Evolutionary conservation across 1,284 basidiomycete genomes (phyloP).

Genomic region (Vanrija sp.): DNA sequence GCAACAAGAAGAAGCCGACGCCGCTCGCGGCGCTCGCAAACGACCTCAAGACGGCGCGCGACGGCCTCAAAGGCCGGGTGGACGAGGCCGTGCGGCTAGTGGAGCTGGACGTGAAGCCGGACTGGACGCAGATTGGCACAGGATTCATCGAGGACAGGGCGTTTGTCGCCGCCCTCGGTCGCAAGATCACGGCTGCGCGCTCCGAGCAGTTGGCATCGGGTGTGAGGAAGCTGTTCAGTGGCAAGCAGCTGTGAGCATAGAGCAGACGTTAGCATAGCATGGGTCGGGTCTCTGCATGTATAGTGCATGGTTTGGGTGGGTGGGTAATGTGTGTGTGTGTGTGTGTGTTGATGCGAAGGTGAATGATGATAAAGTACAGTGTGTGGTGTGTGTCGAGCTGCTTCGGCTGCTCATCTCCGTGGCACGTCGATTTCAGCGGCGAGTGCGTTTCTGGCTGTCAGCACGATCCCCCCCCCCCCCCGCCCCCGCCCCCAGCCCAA

Average conservation of each 20-base stretch:
- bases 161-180: constrained; percentile 1
- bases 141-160: constrained; percentile 1
- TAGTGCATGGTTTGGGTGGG: too few relatives aligned
- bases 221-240: constrained; percentile 5
- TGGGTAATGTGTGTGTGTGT: too few relatives aligned
- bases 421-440: constrained; percentile 2
- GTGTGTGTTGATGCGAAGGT: not conserved
- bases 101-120: not conserved
- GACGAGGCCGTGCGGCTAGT: not conserved
- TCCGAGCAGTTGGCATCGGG: not conserved
- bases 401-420: not conserved
- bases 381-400: not conserved
- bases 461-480: too few relatives aligned
- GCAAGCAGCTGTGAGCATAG: not conserved
- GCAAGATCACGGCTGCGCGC: constrained; percentile 11
- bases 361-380: not conserved
- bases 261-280: not conserved
- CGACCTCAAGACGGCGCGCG: constrained; percentile 6
- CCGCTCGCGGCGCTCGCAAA: constrained; percentile 3
- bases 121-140: not conserved
- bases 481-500: not conserved
- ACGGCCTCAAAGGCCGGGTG: not conserved
- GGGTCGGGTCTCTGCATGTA: not conserved
- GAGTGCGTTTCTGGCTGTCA: constrained; percentile 5
- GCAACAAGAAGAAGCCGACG: constrained; percentile 27